These are phyloP conservation scores for Phytopythium chamaehyphon DNA, from an alignment of 352 stramenopile species.

Conservation along the genomic window DNA sequence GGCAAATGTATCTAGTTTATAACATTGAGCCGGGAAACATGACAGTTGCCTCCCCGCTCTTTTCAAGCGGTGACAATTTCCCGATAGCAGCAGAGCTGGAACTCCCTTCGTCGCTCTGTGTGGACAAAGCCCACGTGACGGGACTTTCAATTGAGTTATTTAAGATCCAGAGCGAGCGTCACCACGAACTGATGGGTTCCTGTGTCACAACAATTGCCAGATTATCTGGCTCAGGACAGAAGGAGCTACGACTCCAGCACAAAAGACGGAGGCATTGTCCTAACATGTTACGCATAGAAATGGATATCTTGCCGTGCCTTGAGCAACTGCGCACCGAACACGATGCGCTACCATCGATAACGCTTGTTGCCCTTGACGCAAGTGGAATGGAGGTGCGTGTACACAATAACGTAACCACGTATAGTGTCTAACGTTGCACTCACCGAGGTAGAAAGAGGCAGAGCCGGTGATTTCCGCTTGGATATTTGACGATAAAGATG, in stretches of 20 bases:
- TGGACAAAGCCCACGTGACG: background rate
- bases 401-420: no score
- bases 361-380: no score
- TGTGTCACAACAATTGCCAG: background rate
- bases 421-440: no score
- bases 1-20: background rate
- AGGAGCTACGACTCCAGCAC: background rate
- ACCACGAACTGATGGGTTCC: constrained; percentile 3
- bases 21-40: constrained; percentile 5
- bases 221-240: no score
- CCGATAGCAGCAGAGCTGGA: background rate
- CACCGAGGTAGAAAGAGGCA: no score
- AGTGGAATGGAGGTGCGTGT: no score
- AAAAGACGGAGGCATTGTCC: background rate
- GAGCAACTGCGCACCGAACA: no score
- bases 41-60: background rate
- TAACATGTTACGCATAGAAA: no score
- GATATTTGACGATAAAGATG: no score
- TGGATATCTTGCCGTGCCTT: no score
- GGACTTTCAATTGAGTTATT: background rate
- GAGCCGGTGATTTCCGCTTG: no score
- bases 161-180: background rate
- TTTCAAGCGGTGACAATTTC: background rate
- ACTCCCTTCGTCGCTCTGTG: background rate
- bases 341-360: no score